These are phyloP conservation scores for Talaromyces sp. DNA, from an alignment of 2,329 filamentous ascomycete species.

Conservation along the genomic window DNA sequence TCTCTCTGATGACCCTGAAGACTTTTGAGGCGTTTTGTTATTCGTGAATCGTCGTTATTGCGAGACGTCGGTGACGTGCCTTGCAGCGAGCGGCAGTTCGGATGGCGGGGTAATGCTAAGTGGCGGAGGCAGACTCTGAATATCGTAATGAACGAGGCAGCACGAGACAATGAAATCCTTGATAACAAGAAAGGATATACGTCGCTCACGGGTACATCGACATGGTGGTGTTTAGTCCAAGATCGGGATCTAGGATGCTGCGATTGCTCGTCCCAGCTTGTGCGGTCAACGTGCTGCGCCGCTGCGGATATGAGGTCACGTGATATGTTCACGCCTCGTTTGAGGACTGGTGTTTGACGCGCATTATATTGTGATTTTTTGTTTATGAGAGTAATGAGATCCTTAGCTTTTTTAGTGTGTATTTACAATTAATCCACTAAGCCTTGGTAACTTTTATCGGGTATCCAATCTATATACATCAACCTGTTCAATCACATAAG, in stretches of 20 bases:
- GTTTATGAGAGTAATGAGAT: not conserved
- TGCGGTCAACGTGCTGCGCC: conserved; percentile 5
- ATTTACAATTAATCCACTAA: not conserved
- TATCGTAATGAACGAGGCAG: conserved; percentile 8
- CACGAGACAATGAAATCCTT: not conserved
- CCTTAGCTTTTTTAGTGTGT: not conserved
- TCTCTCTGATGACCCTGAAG: not conserved
- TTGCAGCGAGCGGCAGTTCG: not conserved
- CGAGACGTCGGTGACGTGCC: not conserved
- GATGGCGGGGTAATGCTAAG: conserved; percentile 9
- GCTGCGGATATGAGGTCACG: conserved; percentile 2
- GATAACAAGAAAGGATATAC: not conserved
- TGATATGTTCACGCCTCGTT: not conserved
- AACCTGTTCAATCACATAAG: conserved; percentile 43
- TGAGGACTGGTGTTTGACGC: not conserved
- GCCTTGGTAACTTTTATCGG: not conserved
- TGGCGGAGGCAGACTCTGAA: conserved; percentile 3
- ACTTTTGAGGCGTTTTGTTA: not conserved
- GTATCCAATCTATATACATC: not conserved
- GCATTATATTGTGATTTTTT: not conserved
- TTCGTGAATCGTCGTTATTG: not conserved
- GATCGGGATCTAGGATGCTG: not conserved
- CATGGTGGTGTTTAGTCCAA: conserved; percentile 3
- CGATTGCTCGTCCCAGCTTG: not conserved
- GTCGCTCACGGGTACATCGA: not conserved